Evolutionary conservation across 805 yeast species (phyloP).

Genomic region (Saccharomycopsis sp.): DNA sequence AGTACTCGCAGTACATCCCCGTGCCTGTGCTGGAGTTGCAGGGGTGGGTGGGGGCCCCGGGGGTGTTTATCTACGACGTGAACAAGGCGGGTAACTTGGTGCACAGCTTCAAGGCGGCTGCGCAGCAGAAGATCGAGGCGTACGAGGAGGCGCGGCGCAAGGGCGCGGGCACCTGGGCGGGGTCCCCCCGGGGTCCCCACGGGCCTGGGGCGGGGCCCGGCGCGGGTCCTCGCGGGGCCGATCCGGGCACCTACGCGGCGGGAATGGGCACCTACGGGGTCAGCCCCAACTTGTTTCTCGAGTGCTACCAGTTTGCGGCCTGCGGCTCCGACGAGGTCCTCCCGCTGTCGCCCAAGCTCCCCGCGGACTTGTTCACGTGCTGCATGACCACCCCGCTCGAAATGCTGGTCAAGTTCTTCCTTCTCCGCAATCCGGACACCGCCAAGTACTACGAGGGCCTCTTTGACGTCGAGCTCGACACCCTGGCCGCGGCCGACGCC

Average conservation of each 20-base stretch:
- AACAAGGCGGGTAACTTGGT: slow-evolving; percentile 92
- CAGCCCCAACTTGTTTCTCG: slow-evolving; percentile 41
- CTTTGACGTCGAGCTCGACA: slow-evolving; percentile 26
- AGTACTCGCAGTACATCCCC: slow-evolving; percentile 96
- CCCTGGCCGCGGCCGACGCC: slow-evolving; percentile 23
- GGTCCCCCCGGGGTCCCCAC: too few relatives aligned
- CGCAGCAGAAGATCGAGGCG: slow-evolving; percentile 82
- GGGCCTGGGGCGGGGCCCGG: too few relatives aligned
- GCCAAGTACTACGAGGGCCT: slow-evolving; percentile 35
- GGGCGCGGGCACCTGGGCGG: too few relatives aligned
- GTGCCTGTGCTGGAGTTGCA: slow-evolving; percentile 92
- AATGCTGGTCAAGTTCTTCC: slow-evolving; percentile 85
- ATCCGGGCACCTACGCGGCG: too few relatives aligned
- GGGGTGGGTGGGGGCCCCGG: slow-evolving; percentile 97
- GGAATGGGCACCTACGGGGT: too few relatives aligned
- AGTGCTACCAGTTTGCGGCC: slow-evolving; percentile 90
- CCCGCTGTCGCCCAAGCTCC: slow-evolving; percentile 90
- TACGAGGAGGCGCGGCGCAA: slow-evolving; percentile 45
- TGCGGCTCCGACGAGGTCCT: slow-evolving; percentile 79
- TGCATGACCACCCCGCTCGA: slow-evolving; percentile 95
- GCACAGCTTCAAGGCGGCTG: slow-evolving; percentile 80
- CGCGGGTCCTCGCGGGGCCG: too few relatives aligned
- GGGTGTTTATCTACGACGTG: slow-evolving; percentile 91
- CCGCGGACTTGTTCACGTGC: slow-evolving; percentile 93
- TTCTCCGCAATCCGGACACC: slow-evolving; percentile 70